These are phyloP conservation scores for Geranomyces variabilis DNA, from an alignment of 192 early-diverging fungal genomes.

Conservation along the genomic window DNA sequence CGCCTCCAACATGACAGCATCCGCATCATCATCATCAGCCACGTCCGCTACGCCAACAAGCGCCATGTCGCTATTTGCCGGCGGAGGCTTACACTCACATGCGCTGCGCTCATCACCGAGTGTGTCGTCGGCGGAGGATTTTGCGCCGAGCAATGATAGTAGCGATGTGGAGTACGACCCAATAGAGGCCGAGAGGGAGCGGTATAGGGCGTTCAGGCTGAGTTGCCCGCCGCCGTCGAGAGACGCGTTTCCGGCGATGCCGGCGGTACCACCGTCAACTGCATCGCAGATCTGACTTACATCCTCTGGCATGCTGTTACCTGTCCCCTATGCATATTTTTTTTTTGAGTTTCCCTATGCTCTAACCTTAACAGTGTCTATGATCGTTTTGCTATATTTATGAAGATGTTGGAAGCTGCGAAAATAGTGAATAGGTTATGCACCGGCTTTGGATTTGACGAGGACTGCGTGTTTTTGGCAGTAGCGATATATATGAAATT, in stretches of 20 bases:
- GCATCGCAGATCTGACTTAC: no score
- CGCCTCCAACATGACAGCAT: slow-evolving; percentile 25
- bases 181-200: no score
- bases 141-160: neutral
- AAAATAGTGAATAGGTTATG: no score
- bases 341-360: no score
- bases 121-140: neutral
- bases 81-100: neutral
- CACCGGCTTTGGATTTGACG: no score
- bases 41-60: neutral
- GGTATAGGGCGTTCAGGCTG: no score
- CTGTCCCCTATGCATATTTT: no score
- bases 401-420: no score
- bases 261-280: neutral
- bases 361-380: no score
- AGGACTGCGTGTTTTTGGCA: no score
- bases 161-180: neutral
- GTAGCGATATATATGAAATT: neutral
- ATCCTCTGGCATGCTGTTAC: no score
- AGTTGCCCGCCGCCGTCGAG: slow-evolving; percentile 1
- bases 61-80: neutral
- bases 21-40: neutral
- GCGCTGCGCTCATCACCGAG: slow-evolving; percentile 4
- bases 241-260: neutral
- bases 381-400: no score